phyloP scores from a whole-genome alignment of 352 stramenopile species.

The Ophiocytium majus region DNA sequence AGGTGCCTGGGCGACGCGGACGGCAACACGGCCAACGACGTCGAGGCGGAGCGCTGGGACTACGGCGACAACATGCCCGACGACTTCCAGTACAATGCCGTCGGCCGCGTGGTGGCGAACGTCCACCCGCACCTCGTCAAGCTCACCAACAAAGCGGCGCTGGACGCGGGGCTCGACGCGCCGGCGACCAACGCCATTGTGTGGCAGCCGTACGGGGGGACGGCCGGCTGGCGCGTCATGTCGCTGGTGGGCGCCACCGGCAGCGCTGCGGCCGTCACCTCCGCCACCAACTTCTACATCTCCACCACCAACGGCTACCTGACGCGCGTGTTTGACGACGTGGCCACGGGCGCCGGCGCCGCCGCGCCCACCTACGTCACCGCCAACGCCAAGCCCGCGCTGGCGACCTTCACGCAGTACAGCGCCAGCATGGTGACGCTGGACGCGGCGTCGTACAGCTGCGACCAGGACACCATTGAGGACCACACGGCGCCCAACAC shows the following conservation, averaged over 20 bases:
- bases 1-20: constrained; percentile 65
- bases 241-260: constrained; percentile 18
- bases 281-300: not conserved
- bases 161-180: constrained; percentile 34
- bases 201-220: constrained; percentile 4
- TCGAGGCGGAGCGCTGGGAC: constrained; percentile 68
- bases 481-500: no score
- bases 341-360: constrained; percentile 10
- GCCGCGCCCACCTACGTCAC: constrained; percentile 18
- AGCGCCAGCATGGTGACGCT: constrained; percentile 19
- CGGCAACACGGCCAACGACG: constrained; percentile 63
- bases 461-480: not conserved
- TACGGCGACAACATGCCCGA: constrained; percentile 57
- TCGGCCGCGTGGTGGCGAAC: constrained; percentile 12
- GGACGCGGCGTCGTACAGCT: constrained; percentile 42
- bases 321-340: constrained; percentile 48
- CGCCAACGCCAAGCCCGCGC: constrained; percentile 21
- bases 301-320: constrained; percentile 39
- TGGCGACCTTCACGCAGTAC: constrained; percentile 36
- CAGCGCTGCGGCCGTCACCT: not conserved
- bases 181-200: constrained; percentile 37
- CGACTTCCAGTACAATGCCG: not conserved
- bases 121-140: constrained; percentile 57
- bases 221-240: constrained; percentile 7
- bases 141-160: constrained; percentile 36